Conservation (phyloP, 2,329 filamentous ascomycete genomes). For the Aspergillus tubingensis region DNA sequence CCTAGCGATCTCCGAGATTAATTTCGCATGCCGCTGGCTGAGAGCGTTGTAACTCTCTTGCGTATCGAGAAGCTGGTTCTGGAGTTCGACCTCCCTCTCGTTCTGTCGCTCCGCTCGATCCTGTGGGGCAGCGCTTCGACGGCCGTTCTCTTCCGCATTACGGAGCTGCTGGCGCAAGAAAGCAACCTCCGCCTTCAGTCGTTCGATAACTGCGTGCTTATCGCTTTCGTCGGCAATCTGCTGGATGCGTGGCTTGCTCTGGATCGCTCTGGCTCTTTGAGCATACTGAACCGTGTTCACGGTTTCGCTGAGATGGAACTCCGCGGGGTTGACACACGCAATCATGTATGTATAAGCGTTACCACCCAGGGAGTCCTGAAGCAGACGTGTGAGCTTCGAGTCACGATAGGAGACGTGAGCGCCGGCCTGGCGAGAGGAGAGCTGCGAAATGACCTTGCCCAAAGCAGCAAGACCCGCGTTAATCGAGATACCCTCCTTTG, state of each 20-base stretch:
- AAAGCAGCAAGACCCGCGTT: constrained; percentile 92
- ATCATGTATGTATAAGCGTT: constrained; percentile 99
- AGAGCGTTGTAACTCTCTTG: constrained; percentile 94
- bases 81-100: constrained; percentile 84
- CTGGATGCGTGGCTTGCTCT: constrained; percentile 96
- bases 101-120: constrained; percentile 77
- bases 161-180: constrained; percentile 94
- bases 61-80: constrained; percentile 87
- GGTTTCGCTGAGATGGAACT: constrained; percentile 96
- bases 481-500: constrained; percentile 96
- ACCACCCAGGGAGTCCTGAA: constrained; percentile 94
- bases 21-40: constrained; percentile 88
- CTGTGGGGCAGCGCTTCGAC: constrained; percentile 57
- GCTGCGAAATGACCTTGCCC: constrained; percentile 96
- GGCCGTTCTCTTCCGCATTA: constrained; percentile 70
- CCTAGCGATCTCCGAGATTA: constrained; percentile 90
- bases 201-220: constrained; percentile 90
- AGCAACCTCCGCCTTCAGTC: constrained; percentile 87
- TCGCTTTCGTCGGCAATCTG: constrained; percentile 85
- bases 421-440: constrained; percentile 83
- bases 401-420: constrained; percentile 97
- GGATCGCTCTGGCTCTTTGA: constrained; percentile 90
- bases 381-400: constrained; percentile 89
- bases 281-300: constrained; percentile 97
- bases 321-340: constrained; percentile 92